These are phyloP conservation scores for Suillus placidus DNA, from an alignment of 768 basidiomycete species.

Conservation along the genomic window DNA sequence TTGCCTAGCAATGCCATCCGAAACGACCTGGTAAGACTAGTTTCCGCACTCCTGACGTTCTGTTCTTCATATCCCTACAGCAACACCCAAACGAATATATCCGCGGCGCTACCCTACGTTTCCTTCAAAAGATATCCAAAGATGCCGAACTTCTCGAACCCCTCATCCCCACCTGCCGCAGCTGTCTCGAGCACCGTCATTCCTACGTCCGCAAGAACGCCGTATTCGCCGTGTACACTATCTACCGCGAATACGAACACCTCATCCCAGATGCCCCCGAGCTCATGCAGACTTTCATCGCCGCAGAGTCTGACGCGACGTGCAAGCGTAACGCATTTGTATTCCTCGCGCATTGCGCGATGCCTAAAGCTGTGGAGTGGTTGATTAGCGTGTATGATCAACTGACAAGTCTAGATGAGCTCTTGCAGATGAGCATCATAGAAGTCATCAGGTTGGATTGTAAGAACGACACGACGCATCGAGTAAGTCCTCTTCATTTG, in stretches of 20 bases:
- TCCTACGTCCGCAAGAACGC: background rate
- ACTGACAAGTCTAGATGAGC: conserved; percentile 81
- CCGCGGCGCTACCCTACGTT: conserved; percentile 30
- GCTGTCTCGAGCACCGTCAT: background rate
- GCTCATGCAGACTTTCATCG: background rate
- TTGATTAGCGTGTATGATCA: conserved; percentile 84
- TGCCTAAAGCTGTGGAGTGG: conserved; percentile 91
- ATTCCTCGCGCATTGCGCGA: conserved; percentile 50
- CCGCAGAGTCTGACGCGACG: background rate
- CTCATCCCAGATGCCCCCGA: conserved; percentile 4
- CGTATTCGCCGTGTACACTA: background rate
- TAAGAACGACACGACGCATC: conserved; percentile 45
- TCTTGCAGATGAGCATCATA: conserved; percentile 93
- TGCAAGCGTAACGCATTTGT: background rate
- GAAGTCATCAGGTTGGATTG: conserved; percentile 86
- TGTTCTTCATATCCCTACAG: background rate
- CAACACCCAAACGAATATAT: background rate
- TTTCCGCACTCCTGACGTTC: background rate
- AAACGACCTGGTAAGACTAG: background rate
- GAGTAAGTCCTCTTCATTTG: conserved; percentile 51
- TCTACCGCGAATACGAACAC: background rate
- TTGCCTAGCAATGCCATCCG: conserved; percentile 61
- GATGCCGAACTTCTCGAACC: conserved; percentile 62
- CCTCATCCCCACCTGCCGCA: conserved; percentile 37
- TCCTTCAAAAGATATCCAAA: conserved; percentile 1